Evolutionary conservation across 768 basidiomycete species (phyloP).

Genomic region (Russula brevipes): DNA sequence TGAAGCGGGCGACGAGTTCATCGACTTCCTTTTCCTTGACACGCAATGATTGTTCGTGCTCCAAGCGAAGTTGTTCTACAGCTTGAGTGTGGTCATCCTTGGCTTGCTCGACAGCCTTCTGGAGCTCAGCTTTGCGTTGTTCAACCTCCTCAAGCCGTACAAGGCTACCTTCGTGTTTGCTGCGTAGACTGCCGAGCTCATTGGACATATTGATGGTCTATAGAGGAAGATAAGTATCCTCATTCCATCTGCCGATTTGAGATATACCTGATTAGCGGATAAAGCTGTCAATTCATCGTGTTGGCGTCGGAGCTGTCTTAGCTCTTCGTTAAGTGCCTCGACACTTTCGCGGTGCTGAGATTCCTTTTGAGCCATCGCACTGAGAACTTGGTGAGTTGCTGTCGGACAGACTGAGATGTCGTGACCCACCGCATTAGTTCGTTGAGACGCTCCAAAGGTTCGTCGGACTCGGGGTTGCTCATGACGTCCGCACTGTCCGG

Average conservation of each 20-base stretch:
- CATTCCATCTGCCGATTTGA: neutral
- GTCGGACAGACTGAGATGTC: conserved; percentile 9
- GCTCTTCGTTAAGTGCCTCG: conserved; percentile 61
- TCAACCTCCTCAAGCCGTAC: conserved; percentile 50
- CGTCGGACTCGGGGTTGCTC: conserved; percentile 51
- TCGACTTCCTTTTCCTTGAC: conserved; percentile 42
- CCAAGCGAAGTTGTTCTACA: conserved; percentile 42
- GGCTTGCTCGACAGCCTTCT: conserved; percentile 45
- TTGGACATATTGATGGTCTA: conserved; percentile 84
- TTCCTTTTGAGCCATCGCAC: conserved; percentile 98
- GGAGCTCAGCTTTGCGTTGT: conserved; percentile 51
- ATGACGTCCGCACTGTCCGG: conserved; percentile 29
- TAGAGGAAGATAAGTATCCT: conserved; percentile 2
- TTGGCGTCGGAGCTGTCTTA: conserved; percentile 65
- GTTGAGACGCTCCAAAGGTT: conserved; percentile 74
- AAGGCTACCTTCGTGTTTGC: conserved; percentile 52
- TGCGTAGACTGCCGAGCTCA: conserved; percentile 71
- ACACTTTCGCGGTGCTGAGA: conserved; percentile 80
- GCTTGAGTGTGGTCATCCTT: conserved; percentile 46
- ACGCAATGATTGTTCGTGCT: conserved; percentile 43
- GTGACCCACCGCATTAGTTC: conserved; percentile 82
- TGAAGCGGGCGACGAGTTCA: conserved; percentile 41
- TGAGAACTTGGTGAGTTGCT: conserved; percentile 32
- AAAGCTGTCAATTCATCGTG: conserved; percentile 77
- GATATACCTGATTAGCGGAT: conserved; percentile 75